Conservation (phyloP, 1,284 basidiomycete genomes). For the Cryptococcus amylolentus region DNA sequence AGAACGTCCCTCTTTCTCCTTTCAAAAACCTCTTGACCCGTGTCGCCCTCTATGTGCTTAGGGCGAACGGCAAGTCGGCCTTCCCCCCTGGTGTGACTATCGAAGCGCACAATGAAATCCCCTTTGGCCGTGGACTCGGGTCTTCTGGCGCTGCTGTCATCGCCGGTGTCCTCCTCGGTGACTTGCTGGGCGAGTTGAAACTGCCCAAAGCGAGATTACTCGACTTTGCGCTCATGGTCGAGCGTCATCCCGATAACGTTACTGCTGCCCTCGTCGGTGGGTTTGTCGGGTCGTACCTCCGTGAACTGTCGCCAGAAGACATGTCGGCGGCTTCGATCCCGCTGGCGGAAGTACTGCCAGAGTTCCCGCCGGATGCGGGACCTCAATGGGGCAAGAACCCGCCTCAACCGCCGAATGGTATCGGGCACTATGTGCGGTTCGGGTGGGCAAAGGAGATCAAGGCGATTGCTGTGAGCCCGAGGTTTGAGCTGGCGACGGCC, state of each 20-base stretch:
- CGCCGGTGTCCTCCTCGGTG: constrained; percentile 86
- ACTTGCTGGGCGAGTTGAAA: constrained; percentile 71
- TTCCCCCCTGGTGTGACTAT: constrained; percentile 74
- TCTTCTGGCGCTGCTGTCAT: constrained; percentile 98
- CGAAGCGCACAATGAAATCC: constrained; percentile 86
- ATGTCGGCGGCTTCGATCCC: constrained; percentile 82
- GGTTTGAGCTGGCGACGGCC: constrained; percentile 95
- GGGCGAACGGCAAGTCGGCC: constrained; percentile 68
- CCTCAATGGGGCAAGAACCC: constrained; percentile 86
- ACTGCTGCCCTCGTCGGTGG: constrained; percentile 95
- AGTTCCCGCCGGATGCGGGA: constrained; percentile 89
- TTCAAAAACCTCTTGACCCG: constrained; percentile 99
- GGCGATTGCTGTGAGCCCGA: constrained; percentile 90
- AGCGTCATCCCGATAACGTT: constrained; percentile 98
- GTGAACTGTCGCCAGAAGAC: constrained; percentile 70
- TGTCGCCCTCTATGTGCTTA: constrained; percentile 92
- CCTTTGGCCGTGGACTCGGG: constrained; percentile 94
- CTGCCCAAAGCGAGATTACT: constrained; percentile 72
- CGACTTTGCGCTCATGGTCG: constrained; percentile 98
- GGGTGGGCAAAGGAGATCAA: constrained; percentile 83
- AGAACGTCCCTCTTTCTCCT: constrained; percentile 86
- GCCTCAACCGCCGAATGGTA: constrained; percentile 80
- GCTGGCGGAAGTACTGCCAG: constrained; percentile 91
- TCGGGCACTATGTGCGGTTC: constrained; percentile 93
- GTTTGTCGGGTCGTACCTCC: constrained; percentile 95